A percentile compares a stretch with the other conserved stretches of the same genome.
Evolutionary conservation across 164 flowering plant species (phyloP).

Genomic region (Vitis labrusca): DNA sequence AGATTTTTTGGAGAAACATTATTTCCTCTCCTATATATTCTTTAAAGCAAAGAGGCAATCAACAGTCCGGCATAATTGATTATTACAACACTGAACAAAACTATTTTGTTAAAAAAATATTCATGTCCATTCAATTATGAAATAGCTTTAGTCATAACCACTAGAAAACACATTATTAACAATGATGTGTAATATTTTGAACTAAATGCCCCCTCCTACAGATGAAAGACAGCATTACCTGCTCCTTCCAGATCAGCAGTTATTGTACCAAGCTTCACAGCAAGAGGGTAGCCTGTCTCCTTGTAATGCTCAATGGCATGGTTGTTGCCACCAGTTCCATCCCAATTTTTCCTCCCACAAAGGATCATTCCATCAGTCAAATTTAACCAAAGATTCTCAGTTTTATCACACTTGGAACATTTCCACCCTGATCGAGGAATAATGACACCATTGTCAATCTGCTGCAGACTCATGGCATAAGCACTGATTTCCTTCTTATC

Average conservation of each 20-base stretch:
- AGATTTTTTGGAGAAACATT: too few relatives aligned
- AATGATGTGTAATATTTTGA: neutral
- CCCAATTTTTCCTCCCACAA: constrained; percentile 97
- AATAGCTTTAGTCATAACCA: too few relatives aligned
- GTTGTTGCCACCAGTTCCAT: constrained; percentile 96
- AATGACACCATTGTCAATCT: constrained; percentile 70
- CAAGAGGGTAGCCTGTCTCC: constrained; percentile 80
- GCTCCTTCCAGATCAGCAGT: constrained; percentile 94
- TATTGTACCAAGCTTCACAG: constrained; percentile 96
- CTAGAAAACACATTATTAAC: neutral
- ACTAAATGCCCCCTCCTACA: neutral
- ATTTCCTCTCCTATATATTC: too few relatives aligned
- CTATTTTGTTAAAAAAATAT: too few relatives aligned
- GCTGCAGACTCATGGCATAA: constrained; percentile 69
- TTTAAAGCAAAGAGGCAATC: too few relatives aligned
- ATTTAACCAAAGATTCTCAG: constrained; percentile 93
- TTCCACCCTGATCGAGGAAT: constrained; percentile 95
- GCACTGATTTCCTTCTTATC: constrained; percentile 73
- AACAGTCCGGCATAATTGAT: too few relatives aligned
- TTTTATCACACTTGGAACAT: constrained; percentile 89
- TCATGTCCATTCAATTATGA: too few relatives aligned
- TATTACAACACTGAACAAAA: too few relatives aligned
- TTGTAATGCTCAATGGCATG: constrained; percentile 89
- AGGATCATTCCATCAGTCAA: constrained; percentile 94
- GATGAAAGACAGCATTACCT: constrained; percentile 49